Percentiles rank a stretch among this genome's conserved stretches.
Evolutionary conservation across 2,329 filamentous ascomycete genomes (phyloP).

Genomic region (Curvularia hawaiiensis): DNA sequence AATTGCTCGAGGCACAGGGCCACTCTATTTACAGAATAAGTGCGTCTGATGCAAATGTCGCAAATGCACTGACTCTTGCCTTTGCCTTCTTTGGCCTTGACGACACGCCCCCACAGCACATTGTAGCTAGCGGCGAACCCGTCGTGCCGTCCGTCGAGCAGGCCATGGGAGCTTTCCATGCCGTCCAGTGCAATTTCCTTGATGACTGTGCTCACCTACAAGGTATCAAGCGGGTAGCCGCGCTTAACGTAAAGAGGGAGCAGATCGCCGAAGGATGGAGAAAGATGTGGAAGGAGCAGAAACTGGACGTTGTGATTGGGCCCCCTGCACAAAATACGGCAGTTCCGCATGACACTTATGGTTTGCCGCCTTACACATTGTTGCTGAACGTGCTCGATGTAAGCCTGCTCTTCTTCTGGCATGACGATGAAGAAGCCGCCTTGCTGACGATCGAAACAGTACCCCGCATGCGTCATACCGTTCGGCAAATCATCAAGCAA

Average conservation of each 20-base stretch:
- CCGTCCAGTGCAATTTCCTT: neutral
- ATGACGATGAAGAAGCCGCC: neutral
- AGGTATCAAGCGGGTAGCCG: conserved; percentile 3
- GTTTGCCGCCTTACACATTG: conserved; percentile 12
- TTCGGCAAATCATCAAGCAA: conserved; percentile 7
- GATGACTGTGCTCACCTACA: neutral
- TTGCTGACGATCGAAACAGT: conserved; percentile 3
- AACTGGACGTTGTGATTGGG: conserved; percentile 7
- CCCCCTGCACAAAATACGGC: conserved; percentile 10
- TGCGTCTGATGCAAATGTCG: conserved; percentile 3
- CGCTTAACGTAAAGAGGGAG: conserved; percentile 9
- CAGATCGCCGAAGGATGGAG: conserved; percentile 7
- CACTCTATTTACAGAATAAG: conserved; percentile 4
- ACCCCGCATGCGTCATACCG: conserved; percentile 10
- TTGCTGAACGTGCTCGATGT: conserved; percentile 11
- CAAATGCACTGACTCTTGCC: neutral
- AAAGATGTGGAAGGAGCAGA: conserved; percentile 6
- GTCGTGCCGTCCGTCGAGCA: conserved; percentile 4
- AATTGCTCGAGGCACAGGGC: conserved; percentile 5
- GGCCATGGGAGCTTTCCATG: neutral
- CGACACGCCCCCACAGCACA: neutral
- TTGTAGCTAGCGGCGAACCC: conserved; percentile 6
- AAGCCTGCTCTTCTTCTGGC: neutral
- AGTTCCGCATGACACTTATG: conserved; percentile 10
- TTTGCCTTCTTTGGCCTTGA: conserved; percentile 10